Evolutionary conservation across 768 basidiomycete species (phyloP).

Genomic region (Rhizopogon rudus): DNA sequence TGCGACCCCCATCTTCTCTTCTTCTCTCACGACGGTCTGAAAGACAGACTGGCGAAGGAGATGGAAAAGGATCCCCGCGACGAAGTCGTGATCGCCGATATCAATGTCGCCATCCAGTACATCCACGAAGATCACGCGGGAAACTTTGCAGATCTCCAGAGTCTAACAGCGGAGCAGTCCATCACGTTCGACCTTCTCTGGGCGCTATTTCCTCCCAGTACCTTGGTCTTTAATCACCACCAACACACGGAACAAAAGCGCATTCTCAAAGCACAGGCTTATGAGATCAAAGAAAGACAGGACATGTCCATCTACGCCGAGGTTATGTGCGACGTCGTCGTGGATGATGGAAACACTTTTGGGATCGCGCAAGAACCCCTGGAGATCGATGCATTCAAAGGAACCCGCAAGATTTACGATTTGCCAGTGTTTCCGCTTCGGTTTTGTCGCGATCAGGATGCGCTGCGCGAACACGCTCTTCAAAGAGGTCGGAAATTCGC

Average conservation of each 20-base stretch:
- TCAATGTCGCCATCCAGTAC: conserved; percentile 13
- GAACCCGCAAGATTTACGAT: background rate
- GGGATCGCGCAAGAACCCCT: background rate
- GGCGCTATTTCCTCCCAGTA: conserved; percentile 20
- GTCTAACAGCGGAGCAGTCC: conserved; percentile 6
- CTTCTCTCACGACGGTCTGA: conserved; percentile 8
- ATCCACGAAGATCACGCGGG: conserved; percentile 11
- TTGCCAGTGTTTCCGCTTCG: background rate
- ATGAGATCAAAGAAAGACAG: background rate
- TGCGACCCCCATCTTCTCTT: conserved; percentile 11
- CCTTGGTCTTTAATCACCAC: conserved; percentile 12
- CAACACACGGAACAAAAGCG: background rate
- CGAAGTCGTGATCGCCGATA: conserved; percentile 9
- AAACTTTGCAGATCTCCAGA: conserved; percentile 9
- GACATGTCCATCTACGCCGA: background rate
- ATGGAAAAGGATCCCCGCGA: conserved; percentile 7
- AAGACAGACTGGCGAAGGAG: conserved; percentile 11
- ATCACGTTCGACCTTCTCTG: conserved; percentile 29
- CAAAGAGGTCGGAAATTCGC: background rate
- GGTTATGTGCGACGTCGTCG: background rate
- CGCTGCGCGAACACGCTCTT: background rate
- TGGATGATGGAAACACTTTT: background rate
- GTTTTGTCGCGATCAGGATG: background rate
- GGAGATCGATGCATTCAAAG: background rate
- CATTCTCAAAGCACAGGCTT: background rate